Conservation (phyloP, 352 stramenopile genomes). For the Phytophthora fragariaefolia region DNA sequence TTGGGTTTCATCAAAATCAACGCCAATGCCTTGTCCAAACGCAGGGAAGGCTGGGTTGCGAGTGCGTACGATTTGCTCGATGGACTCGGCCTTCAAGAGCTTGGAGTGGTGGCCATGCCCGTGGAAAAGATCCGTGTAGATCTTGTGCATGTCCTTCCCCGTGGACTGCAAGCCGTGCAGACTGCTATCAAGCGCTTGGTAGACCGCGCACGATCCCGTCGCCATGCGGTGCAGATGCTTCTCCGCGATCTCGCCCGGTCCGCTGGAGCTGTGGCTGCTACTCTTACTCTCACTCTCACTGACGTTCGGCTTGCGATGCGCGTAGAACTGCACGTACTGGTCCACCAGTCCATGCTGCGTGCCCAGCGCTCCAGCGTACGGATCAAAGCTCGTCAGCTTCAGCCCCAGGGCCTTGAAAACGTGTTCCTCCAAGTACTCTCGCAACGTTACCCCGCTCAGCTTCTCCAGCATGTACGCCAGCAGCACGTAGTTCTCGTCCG, state of each 20-base stretch:
- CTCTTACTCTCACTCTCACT: slow-evolving; percentile 9
- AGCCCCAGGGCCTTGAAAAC: slow-evolving; percentile 47
- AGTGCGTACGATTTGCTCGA: slow-evolving; percentile 51
- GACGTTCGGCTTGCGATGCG: slow-evolving; percentile 13
- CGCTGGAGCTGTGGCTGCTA: slow-evolving; percentile 13
- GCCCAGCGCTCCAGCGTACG: slow-evolving; percentile 36
- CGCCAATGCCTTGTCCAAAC: slow-evolving; percentile 54
- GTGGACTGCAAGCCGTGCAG: slow-evolving; percentile 57
- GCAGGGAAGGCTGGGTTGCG: slow-evolving; percentile 42
- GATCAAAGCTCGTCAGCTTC: slow-evolving; percentile 59
- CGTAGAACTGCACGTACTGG: slow-evolving; percentile 65
- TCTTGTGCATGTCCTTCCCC: slow-evolving; percentile 61
- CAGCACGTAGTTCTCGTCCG: slow-evolving; percentile 63
- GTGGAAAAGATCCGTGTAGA: slow-evolving; percentile 70
- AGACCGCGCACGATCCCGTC: slow-evolving; percentile 60
- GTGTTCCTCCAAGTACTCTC: slow-evolving; percentile 49
- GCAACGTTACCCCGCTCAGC: slow-evolving; percentile 47
- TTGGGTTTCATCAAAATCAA: slow-evolving; percentile 41
- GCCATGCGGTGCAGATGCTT: slow-evolving; percentile 41
- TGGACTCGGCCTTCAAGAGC: slow-evolving; percentile 48
- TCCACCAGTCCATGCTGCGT: slow-evolving; percentile 48
- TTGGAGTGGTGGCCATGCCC: slow-evolving; percentile 47
- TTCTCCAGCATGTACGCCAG: slow-evolving; percentile 73
- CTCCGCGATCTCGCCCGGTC: slow-evolving; percentile 12
- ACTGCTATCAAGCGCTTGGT: slow-evolving; percentile 43